Evolutionary conservation across 2,329 filamentous ascomycete genomes (phyloP).

Genomic region (Colletotrichum eleusines): DNA sequence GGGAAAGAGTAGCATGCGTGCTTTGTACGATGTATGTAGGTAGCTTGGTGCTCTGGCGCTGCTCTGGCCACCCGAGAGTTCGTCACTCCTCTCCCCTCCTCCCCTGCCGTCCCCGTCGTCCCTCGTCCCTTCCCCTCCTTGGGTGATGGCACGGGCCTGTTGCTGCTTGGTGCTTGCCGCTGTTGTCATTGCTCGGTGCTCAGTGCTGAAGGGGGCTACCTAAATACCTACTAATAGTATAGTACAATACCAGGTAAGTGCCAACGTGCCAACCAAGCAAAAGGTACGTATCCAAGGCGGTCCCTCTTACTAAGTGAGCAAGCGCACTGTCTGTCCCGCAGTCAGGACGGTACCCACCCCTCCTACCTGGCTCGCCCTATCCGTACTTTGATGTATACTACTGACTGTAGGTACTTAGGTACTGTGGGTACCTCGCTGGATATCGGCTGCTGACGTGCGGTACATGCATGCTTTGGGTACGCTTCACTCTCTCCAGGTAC

Average conservation of each 20-base stretch:
- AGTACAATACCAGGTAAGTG: too few species aligned
- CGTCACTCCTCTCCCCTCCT: slow-evolving; percentile 4
- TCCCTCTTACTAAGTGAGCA: background rate
- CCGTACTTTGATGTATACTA: background rate
- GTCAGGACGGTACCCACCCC: slow-evolving; percentile 7
- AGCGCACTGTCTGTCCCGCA: background rate
- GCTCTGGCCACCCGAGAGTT: slow-evolving; percentile 9
- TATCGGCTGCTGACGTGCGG: background rate
- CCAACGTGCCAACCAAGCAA: too few species aligned
- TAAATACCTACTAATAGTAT: too few species aligned
- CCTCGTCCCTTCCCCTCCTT: slow-evolving; percentile 2
- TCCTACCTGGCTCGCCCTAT: background rate
- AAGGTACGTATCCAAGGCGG: too few species aligned
- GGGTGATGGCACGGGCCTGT: background rate
- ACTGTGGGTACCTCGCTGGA: background rate
- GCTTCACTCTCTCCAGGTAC: slow-evolving; percentile 16
- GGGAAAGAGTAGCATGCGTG: too few species aligned
- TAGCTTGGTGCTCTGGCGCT: slow-evolving; percentile 10
- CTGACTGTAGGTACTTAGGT: too few species aligned
- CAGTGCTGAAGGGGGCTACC: background rate
- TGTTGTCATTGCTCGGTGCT: background rate
- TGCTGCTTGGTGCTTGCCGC: background rate
- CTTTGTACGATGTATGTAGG: too few species aligned
- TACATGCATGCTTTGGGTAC: background rate
- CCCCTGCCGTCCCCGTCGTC: background rate